Evolutionary conservation across 495 filamentous ascomycete species (phyloP).

Genomic region (Penicillium manginii): DNA sequence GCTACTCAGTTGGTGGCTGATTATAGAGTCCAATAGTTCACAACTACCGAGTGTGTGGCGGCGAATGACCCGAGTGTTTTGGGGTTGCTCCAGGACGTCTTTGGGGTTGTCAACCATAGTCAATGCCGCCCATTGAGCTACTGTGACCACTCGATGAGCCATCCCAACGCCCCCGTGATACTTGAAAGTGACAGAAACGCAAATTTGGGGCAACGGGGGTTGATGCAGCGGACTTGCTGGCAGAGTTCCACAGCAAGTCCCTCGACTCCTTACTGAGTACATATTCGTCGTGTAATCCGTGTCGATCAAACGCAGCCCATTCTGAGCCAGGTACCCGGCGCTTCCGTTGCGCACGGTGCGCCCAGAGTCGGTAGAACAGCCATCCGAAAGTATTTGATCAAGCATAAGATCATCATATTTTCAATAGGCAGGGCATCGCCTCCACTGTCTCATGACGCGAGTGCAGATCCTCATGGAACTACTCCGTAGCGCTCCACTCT

Average conservation of each 20-base stretch:
- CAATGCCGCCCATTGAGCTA: background rate
- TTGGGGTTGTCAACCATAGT: conserved; percentile 8
- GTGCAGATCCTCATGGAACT: conserved; percentile 13
- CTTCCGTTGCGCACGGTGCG: conserved; percentile 2
- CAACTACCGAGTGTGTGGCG: conserved; percentile 3
- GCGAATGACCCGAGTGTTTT: background rate
- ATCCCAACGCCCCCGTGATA: background rate
- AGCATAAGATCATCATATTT: background rate
- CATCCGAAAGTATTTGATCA: background rate
- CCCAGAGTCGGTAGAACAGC: background rate
- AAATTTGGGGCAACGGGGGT: background rate
- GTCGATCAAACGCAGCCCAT: conserved; percentile 8
- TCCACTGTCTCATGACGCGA: conserved; percentile 7
- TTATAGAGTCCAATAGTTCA: conserved; percentile 14
- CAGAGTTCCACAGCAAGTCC: background rate
- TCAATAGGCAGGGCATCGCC: background rate
- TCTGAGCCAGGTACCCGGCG: conserved; percentile 1
- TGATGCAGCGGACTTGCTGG: background rate
- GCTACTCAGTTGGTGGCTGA: conserved; percentile 6
- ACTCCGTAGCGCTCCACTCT: background rate
- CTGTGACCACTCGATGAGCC: too few relatives aligned
- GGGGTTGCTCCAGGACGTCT: background rate
- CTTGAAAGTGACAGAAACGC: background rate
- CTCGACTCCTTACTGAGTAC: background rate
- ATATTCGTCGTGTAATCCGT: conserved; percentile 21